Conservation (phyloP, 306 rosid species). For the Castanospermum australe region DNA sequence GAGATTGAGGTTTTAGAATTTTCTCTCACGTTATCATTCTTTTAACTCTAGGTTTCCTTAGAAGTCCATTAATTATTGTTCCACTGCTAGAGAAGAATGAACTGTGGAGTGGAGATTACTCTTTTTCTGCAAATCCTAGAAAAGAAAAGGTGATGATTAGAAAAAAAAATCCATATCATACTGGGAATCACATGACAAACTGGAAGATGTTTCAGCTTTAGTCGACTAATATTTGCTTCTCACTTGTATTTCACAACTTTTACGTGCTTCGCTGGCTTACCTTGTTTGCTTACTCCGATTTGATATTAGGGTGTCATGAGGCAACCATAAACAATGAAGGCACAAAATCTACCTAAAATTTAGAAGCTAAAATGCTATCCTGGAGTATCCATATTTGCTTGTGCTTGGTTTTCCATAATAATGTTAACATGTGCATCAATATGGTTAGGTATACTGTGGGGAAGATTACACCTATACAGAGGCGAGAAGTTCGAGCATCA, state of each 20-base stretch:
- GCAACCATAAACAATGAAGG: neutral
- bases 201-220: constrained; percentile 25
- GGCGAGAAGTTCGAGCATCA: constrained; percentile 77
- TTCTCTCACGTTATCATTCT: neutral
- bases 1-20: neutral
- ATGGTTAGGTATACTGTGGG: constrained; percentile 90
- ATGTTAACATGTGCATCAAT: constrained; percentile 36
- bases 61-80: neutral
- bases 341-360: neutral
- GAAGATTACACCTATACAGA: constrained; percentile 85
- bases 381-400: neutral
- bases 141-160: neutral
- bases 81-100: neutral
- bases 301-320: neutral
- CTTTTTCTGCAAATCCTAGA: neutral
- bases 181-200: constrained; percentile 14
- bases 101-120: neutral
- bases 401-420: constrained; percentile 27
- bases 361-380: neutral
- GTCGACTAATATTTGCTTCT: constrained; percentile 19
- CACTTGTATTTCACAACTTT: constrained; percentile 24
- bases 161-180: neutral
- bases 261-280: neutral
- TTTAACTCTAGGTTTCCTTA: neutral
- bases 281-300: neutral